These are phyloP conservation scores for Paecilomyces sp. DNA, from an alignment of 2,329 filamentous ascomycete genomes.

Conservation along the genomic window DNA sequence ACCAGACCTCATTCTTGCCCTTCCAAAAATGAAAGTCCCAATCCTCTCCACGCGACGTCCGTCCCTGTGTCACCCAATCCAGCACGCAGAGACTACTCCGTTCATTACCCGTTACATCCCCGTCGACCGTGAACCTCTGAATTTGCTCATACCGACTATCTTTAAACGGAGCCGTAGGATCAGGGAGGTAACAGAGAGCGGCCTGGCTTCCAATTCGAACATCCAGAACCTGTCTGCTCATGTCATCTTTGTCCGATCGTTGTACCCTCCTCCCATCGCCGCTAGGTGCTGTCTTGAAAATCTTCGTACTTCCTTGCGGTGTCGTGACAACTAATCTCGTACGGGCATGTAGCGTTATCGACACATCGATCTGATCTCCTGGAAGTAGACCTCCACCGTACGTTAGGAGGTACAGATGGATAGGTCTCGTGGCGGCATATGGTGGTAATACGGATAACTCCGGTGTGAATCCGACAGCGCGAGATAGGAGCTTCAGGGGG, in stretches of 20 bases:
- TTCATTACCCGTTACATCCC: conserved; percentile 26
- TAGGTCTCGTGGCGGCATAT: conserved; percentile 42
- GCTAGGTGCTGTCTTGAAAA: conserved; percentile 67
- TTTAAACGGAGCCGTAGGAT: conserved; percentile 87
- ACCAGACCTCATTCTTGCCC: conserved; percentile 74
- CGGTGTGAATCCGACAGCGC: conserved; percentile 57
- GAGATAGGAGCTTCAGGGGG: conserved; percentile 86
- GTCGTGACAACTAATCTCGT: conserved; percentile 60
- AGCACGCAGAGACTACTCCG: conserved; percentile 64
- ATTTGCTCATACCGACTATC: conserved; percentile 76
- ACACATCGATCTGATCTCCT: conserved; percentile 72
- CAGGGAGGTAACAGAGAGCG: conserved; percentile 64
- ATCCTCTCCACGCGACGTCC: conserved; percentile 75
- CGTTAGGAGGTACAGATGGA: conserved; percentile 82
- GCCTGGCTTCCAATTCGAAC: conserved; percentile 42
- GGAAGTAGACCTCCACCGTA: conserved; percentile 92
- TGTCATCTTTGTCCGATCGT: conserved; percentile 11
- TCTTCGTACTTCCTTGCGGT: conserved; percentile 78
- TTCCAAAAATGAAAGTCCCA: conserved; percentile 78
- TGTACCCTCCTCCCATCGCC: not conserved
- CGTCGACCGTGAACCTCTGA: conserved; percentile 64
- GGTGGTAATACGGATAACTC: conserved; percentile 29
- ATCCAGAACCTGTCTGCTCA: conserved; percentile 44
- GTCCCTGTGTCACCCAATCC: conserved; percentile 91
- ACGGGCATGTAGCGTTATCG: conserved; percentile 55